Conservation (phyloP, 139 green algal species). For the Eudorina sp. region DNA sequence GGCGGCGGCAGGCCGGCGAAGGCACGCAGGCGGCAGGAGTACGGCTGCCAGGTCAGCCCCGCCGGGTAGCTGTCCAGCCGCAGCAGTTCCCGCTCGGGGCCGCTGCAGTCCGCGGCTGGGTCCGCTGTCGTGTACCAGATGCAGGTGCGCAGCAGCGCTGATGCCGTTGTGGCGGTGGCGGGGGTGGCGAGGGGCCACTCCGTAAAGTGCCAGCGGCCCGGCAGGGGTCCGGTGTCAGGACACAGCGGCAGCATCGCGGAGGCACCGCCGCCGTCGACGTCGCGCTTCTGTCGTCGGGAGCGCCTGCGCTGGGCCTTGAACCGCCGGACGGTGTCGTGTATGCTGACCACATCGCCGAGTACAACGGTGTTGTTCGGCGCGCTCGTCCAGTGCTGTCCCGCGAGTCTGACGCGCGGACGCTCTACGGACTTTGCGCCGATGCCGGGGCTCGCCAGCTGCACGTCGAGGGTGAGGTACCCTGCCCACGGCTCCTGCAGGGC, state of each 20-base stretch:
- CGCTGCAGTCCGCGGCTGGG: not conserved
- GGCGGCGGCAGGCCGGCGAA: not conserved
- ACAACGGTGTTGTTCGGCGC: too few relatives aligned
- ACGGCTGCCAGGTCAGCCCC: constrained; percentile 6
- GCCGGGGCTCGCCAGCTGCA: not conserved
- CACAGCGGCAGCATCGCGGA: constrained; percentile 11
- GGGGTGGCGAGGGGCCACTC: not conserved
- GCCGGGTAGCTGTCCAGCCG: not conserved
- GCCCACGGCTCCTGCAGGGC: not conserved
- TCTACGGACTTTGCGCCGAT: too few relatives aligned
- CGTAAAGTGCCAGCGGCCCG: constrained; percentile 15
- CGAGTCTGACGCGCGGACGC: too few relatives aligned
- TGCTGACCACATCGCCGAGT: too few relatives aligned
- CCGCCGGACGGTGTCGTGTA: too few relatives aligned
- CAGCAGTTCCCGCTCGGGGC: not conserved
- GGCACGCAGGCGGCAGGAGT: constrained; percentile 21
- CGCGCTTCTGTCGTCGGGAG: not conserved
- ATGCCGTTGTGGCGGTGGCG: not conserved
- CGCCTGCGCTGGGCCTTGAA: too few relatives aligned
- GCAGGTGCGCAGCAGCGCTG: constrained; percentile 29
- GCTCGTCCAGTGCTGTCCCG: not conserved
- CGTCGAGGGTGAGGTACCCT: constrained; percentile 23
- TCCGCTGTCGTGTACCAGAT: constrained; percentile 6
- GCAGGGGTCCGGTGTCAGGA: not conserved
- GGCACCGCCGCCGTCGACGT: too few relatives aligned